phyloP scores from a whole-genome alignment of 441 rosid species.

The Jatropha multifida region DNA sequence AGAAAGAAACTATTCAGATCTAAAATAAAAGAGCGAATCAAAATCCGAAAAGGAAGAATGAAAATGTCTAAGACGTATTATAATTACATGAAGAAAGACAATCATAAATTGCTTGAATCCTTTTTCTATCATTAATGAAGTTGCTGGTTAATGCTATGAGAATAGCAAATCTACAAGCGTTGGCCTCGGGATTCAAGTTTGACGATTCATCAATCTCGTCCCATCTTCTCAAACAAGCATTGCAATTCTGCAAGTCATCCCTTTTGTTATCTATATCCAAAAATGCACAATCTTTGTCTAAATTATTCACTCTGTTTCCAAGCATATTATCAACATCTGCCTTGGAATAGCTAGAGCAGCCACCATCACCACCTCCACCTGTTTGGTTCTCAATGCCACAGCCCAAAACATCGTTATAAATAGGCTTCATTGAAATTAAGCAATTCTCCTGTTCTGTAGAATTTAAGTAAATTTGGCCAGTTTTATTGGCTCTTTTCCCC shows the following conservation, averaged over 20 bases:
- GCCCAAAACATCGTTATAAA: conserved; percentile 14
- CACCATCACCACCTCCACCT: conserved; percentile 27
- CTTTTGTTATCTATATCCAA: conserved; percentile 13
- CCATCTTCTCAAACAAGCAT: conserved; percentile 39
- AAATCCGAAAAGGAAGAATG: neutral
- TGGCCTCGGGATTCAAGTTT: conserved; percentile 15
- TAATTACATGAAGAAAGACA: conserved; percentile 35
- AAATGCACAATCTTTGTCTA: conserved; percentile 33
- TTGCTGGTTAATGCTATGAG: conserved; percentile 42
- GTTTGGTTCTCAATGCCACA: conserved; percentile 40
- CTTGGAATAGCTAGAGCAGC: conserved; percentile 41
- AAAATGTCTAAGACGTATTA: neutral
- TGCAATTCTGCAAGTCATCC: conserved; percentile 26
- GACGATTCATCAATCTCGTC: conserved; percentile 32
- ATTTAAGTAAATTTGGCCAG: conserved; percentile 39
- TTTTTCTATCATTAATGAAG: conserved; percentile 28
- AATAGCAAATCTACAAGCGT: conserved; percentile 43
- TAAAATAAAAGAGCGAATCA: neutral
- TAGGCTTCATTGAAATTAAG: conserved; percentile 27
- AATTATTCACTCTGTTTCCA: conserved; percentile 23
- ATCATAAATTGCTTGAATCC: conserved; percentile 31
- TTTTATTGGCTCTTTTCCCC: conserved; percentile 36
- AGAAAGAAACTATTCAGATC: neutral
- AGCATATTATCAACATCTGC: conserved; percentile 33
- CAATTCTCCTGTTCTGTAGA: conserved; percentile 39